Evolutionary conservation across 2,329 filamentous ascomycete genomes (phyloP).

Genomic region (Laburnicola sp.): DNA sequence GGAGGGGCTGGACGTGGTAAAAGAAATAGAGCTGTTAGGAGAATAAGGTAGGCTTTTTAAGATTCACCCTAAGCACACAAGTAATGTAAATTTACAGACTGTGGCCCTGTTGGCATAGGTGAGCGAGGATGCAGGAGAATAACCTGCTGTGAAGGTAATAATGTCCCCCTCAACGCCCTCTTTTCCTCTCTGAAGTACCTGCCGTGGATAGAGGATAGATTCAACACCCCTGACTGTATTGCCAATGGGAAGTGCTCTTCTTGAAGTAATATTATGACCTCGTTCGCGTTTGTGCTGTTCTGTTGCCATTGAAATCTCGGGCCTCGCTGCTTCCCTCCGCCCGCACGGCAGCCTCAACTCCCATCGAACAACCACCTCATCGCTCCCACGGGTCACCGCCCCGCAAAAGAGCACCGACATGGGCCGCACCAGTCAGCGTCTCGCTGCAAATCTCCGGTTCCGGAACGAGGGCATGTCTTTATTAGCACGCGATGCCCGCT

Average conservation of each 20-base stretch:
- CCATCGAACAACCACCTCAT: not conserved
- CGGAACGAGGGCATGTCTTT: too few species aligned
- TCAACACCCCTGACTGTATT: slow-evolving; percentile 1
- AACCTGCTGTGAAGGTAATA: slow-evolving; percentile 1
- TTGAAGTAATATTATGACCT: not conserved
- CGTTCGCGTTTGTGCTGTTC: not conserved
- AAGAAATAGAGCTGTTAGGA: not conserved
- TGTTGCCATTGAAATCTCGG: not conserved
- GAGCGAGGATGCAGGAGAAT: slow-evolving; percentile 5
- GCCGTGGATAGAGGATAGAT: not conserved
- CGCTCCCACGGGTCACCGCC: not conserved
- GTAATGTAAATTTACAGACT: slow-evolving; percentile 1
- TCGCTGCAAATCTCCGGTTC: too few species aligned
- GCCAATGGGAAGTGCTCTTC: not conserved
- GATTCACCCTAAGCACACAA: not conserved
- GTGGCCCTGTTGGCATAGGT: not conserved
- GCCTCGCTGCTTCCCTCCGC: too few species aligned
- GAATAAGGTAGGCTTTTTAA: not conserved
- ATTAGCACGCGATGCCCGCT: not conserved
- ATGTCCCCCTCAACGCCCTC: not conserved
- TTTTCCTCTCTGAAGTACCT: slow-evolving; percentile 2
- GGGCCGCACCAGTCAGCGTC: not conserved
- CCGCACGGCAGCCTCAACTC: not conserved
- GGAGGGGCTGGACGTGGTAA: not conserved
- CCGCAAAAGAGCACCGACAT: not conserved